Evolutionary conservation across 352 stramenopile species (phyloP).

Genomic region (Elongisporangium anandrum): DNA sequence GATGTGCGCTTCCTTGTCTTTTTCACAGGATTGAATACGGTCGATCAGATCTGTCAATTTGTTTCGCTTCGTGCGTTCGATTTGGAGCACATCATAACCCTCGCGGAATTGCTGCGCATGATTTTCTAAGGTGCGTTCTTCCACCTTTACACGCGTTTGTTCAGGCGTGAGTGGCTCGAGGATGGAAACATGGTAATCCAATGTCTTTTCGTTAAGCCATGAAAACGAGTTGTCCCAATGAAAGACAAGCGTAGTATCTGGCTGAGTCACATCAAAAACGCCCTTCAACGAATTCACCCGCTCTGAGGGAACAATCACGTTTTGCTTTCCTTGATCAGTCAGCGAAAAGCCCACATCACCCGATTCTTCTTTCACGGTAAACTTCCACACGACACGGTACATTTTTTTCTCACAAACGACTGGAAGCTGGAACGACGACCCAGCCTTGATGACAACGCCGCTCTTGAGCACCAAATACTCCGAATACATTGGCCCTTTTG

Average conservation of each 20-base stretch:
- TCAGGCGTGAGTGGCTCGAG: conserved; percentile 44
- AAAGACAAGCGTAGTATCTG: conserved; percentile 48
- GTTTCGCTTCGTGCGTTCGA: conserved; percentile 25
- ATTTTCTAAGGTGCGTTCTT: conserved; percentile 20
- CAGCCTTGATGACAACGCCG: conserved; percentile 77
- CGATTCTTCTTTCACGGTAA: conserved; percentile 63
- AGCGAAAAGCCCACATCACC: conserved; percentile 62
- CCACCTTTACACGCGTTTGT: conserved; percentile 27
- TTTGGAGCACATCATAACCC: conserved; percentile 24
- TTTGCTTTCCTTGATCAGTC: conserved; percentile 9
- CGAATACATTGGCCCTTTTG: conserved; percentile 25
- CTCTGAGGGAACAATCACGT: conserved; percentile 30
- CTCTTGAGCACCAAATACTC: conserved; percentile 71
- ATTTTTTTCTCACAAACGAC: conserved; percentile 62
- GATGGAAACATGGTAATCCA: conserved; percentile 81
- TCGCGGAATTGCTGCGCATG: conserved; percentile 22
- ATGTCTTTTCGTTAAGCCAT: conserved; percentile 81
- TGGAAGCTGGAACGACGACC: conserved; percentile 58
- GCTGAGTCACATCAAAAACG: conserved; percentile 32
- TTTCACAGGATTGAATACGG: conserved; percentile 28
- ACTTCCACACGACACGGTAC: conserved; percentile 77
- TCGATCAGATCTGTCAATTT: conserved; percentile 30
- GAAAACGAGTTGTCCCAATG: conserved; percentile 84
- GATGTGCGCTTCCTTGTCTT: conserved; percentile 30
- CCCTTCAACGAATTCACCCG: conserved; percentile 55